Base-by-base conservation (phyloP, 2,329 filamentous ascomycete species). In the Ophiostoma piceae region DNA sequence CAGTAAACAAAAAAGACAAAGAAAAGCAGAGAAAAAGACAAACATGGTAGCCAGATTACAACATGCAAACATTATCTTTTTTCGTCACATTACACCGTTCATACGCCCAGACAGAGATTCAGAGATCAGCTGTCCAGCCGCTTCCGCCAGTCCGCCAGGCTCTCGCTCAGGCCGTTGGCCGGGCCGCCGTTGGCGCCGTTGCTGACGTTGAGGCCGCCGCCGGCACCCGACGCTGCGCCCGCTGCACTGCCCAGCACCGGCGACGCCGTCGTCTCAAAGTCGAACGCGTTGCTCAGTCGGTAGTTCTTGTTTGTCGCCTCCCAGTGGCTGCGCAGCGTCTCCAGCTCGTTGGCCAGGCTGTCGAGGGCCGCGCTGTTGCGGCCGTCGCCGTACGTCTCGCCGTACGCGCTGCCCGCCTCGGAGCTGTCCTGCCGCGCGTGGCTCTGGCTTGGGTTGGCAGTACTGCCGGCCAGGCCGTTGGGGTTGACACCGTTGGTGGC, bases 231-330 rank as follows among this genome's bases (percentile, higher is more conserved):
- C 66, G 54, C 57, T n/a, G 14, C 43, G 37, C 22, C 16, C n/a
- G 41, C 39, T 41, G 51, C 32, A 47, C 65, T 19, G 19, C n/a
- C 66, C 22, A 39, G 11, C n/a, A 37, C 39, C 4, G 51, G 39
- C 43, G 69, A 43, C 66, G 67, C 69, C 70, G 43, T 43, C 43
- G 69, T 32, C 70, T 97, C 94, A 75, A 96, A 94, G 77, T 97
- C 94, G 75, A 96, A 96, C 68, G 91, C 88, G 76, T 90, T 94
- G 79, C 92, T 96, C 64, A 97, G 82, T 32, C 95, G 90, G 79
- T 98, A 97, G 76, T 92, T 96, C 79, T 96, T 95, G 81, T 94
- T 97, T 14, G 93, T 97, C 54, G 90, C 92, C 80, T 98, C 93
- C 95, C 95, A 99, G 76, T 97, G 94, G 68, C 84, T 92, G 68